Conservation (phyloP, 331 rosid genomes). For the Cydonia oblonga region DNA sequence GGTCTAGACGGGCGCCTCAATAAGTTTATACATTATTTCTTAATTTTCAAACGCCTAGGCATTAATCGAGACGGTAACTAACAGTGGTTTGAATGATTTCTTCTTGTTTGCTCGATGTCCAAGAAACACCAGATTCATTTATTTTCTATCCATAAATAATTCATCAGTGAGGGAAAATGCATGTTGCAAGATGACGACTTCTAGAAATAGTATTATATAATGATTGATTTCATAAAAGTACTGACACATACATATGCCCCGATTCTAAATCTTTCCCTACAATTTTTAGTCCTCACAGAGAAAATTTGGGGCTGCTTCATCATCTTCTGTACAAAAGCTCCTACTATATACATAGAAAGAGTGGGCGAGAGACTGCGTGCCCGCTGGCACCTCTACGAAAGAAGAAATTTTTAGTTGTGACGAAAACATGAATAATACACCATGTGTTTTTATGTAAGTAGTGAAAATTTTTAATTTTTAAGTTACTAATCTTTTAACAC, state of each 20-base stretch:
- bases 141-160: background rate
- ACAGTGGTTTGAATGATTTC: background rate
- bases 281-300: background rate
- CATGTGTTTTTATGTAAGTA: too few relatives aligned
- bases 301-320: background rate
- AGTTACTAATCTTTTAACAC: too few relatives aligned
- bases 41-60: too few relatives aligned
- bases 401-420: too few relatives aligned
- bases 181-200: background rate
- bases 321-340: background rate
- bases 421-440: too few relatives aligned
- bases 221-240: background rate
- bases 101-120: background rate
- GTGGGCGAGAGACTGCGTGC: background rate
- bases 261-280: background rate
- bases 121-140: background rate
- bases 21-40: too few relatives aligned
- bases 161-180: background rate
- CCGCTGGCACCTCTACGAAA: background rate
- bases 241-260: background rate
- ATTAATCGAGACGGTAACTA: too few relatives aligned
- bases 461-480: too few relatives aligned
- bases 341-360: background rate
- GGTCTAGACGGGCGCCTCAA: too few relatives aligned
- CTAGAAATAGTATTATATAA: too few relatives aligned